A percentile compares a stretch with the other conserved stretches of the same genome.
Evolutionary conservation across 805 yeast genomes (phyloP).

Genomic region (Yamadazyma paraphyllophila): DNA sequence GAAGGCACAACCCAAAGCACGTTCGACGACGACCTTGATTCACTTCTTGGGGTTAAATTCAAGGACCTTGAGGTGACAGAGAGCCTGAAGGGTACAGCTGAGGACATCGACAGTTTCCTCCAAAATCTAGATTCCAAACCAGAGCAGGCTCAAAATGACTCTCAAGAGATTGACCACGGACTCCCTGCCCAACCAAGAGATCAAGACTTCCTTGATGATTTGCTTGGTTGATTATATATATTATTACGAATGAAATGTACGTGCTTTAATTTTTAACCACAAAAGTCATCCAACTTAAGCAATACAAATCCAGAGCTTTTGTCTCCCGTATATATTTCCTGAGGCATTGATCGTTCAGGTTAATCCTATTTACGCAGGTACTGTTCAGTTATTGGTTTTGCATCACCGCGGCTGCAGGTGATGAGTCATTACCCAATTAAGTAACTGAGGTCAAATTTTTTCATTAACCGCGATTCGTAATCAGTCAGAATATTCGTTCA

Average conservation of each 20-base stretch:
- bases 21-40: constrained; percentile 20
- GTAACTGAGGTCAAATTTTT: constrained; percentile 6
- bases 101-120: constrained; percentile 12
- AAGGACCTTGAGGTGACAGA: constrained; percentile 2
- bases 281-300: neutral
- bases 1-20: neutral
- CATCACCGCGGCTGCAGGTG: constrained; percentile 8
- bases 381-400: neutral
- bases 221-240: constrained; percentile 9
- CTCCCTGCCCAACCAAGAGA: neutral
- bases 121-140: neutral
- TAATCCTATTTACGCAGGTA: too few species aligned
- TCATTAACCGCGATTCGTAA: constrained; percentile 36
- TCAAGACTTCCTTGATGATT: constrained; percentile 13
- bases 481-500: constrained; percentile 17
- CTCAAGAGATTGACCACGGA: neutral
- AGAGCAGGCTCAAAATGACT: neutral
- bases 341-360: too few species aligned
- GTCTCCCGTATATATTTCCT: too few species aligned
- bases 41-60: constrained; percentile 15
- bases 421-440: constrained; percentile 13
- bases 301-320: too few species aligned
- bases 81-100: neutral
- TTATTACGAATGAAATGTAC: neutral
- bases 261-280: too few species aligned